phyloP scores from a whole-genome alignment of 768 basidiomycete species.

The Tricholoma terreum region DNA sequence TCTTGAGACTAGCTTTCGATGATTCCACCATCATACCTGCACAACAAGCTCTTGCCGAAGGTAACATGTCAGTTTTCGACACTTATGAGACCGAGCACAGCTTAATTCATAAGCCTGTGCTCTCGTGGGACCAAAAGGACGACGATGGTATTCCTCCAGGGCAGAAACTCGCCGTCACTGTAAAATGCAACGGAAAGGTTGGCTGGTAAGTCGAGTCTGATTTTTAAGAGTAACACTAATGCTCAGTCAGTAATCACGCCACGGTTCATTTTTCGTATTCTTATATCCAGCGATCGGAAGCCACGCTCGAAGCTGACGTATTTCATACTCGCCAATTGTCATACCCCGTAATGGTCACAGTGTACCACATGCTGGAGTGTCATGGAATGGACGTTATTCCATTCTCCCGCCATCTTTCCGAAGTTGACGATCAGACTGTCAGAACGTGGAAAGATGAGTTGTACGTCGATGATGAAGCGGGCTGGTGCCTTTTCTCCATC shows the following conservation, averaged over 20 bases:
- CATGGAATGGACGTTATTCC: conserved; percentile 79
- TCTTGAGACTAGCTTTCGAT: conserved; percentile 81
- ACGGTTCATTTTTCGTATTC: conserved; percentile 84
- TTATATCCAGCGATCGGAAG: conserved; percentile 47
- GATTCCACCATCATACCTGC: conserved; percentile 84
- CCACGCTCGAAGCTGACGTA: conserved; percentile 32
- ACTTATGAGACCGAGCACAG: conserved; percentile 90
- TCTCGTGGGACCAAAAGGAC: conserved; percentile 67
- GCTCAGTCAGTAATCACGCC: conserved; percentile 62
- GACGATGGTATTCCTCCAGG: conserved; percentile 59
- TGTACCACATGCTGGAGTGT: conserved; percentile 93
- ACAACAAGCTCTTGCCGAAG: conserved; percentile 75
- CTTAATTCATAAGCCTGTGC: conserved; percentile 72
- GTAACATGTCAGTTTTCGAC: conserved; percentile 77
- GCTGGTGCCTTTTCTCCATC: conserved; percentile 85
- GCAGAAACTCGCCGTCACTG: conserved; percentile 60
- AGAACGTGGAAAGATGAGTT: conserved; percentile 28
- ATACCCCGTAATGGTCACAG: conserved; percentile 89
- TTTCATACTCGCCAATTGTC: conserved; percentile 88
- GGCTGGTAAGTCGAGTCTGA: conserved; percentile 71
- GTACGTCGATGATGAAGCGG: conserved; percentile 46
- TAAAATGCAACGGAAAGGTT: conserved; percentile 84
- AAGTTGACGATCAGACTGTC: conserved; percentile 16
- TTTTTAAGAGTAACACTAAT: conserved; percentile 1
- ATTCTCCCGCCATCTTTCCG: conserved; percentile 36